Conservation (phyloP, 768 basidiomycete species). For the Russula compacta region DNA sequence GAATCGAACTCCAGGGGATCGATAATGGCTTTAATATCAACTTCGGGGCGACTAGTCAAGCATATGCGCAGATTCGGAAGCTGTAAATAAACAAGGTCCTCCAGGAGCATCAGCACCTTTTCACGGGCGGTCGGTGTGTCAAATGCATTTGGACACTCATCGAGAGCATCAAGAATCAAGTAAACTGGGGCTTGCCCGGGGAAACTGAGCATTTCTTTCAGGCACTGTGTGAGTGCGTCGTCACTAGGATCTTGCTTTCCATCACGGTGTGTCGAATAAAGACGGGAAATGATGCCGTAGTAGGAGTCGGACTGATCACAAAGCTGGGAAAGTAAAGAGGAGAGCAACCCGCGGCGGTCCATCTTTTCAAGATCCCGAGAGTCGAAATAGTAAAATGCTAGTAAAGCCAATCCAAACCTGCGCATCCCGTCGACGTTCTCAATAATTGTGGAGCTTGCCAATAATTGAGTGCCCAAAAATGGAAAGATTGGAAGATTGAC, state of each 20-base stretch:
- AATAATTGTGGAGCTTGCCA: no score
- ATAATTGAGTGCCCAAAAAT: no score
- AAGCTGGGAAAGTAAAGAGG: neutral
- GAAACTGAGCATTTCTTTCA: neutral
- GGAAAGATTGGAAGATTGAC: neutral
- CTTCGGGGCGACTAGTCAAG: no score
- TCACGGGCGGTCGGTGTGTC: neutral
- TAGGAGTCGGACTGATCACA: no score
- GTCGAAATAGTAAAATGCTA: neutral
- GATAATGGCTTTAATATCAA: no score
- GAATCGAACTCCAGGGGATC: no score
- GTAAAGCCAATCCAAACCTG: no score
- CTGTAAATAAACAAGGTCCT: neutral
- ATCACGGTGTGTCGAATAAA: conserved; percentile 20
- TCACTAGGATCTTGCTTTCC: conserved; percentile 9
- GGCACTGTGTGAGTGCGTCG: neutral
- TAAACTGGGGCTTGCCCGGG: neutral
- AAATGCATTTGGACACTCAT: neutral
- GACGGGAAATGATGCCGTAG: no score
- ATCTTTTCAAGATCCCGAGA: neutral
- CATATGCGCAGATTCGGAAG: no score
- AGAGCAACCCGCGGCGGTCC: neutral
- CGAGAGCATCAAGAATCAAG: neutral
- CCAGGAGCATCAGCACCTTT: neutral
- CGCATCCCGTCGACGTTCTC: no score